A percentile compares a stretch with the other conserved stretches of the same genome.
These are phyloP conservation scores for Fraxinus nigra DNA, from an alignment of 305 asterid species.

Conservation along the genomic window DNA sequence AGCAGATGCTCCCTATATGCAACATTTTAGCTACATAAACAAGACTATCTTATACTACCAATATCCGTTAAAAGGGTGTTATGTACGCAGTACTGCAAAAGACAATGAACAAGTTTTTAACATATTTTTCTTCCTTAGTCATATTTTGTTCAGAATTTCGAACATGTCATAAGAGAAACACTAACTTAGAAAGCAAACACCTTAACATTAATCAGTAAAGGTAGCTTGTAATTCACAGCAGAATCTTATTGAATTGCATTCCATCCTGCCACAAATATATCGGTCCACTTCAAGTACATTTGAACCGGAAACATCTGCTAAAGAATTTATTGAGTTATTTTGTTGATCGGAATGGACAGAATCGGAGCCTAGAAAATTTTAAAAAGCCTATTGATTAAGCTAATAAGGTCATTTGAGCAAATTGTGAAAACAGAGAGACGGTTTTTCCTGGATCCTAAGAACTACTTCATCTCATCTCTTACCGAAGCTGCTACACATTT, in stretches of 20 bases:
- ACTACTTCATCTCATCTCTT: neutral
- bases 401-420: conserved; percentile 20
- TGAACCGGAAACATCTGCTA: neutral
- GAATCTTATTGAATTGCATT: neutral
- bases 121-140: neutral
- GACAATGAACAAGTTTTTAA: neutral
- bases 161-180: neutral
- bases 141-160: neutral
- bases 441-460: conserved; percentile 16
- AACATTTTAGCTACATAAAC: neutral
- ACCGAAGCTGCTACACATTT: conserved; percentile 16
- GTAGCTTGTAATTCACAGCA: neutral
- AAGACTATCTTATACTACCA: neutral
- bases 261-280: neutral
- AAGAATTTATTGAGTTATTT: neutral
- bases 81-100: neutral
- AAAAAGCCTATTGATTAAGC: conserved; percentile 20
- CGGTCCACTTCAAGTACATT: neutral
- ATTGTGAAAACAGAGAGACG: neutral
- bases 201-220: neutral
- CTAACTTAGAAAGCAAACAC: neutral
- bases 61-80: neutral
- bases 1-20: neutral
- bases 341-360: neutral
- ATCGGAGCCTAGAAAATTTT: conserved; percentile 29